Evolutionary conservation across 371 early-diverging fungal genomes (phyloP).

Genomic region (Mortierella sp.): DNA sequence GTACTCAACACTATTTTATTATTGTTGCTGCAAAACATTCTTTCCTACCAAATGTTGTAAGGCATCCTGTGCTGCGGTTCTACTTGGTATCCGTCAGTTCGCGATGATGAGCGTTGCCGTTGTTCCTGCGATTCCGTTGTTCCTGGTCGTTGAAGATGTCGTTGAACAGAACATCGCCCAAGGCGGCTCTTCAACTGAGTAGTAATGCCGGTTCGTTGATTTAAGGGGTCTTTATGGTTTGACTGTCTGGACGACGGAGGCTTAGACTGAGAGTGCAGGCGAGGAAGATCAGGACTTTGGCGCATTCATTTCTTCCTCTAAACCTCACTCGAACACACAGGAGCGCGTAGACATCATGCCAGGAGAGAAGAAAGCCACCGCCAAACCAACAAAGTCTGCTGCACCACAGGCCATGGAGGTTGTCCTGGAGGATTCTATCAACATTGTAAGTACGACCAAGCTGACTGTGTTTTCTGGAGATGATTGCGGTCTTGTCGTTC

Average conservation of each 20-base stretch:
- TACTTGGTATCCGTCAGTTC: neutral
- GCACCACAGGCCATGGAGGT: constrained; percentile 28
- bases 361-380: constrained; percentile 31
- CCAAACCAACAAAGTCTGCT: constrained; percentile 38
- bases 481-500: neutral
- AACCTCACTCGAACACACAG: neutral
- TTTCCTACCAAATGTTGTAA: constrained; percentile 68
- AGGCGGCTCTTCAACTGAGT: neutral
- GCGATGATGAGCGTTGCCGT: neutral
- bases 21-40: neutral
- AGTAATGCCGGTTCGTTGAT: neutral
- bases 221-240: neutral
- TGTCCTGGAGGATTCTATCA: constrained; percentile 51
- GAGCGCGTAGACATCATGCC: constrained; percentile 36
- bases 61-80: constrained; percentile 52
- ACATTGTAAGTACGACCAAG: constrained; percentile 31
- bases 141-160: neutral
- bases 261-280: neutral
- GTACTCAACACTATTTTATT: neutral
- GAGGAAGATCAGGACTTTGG: neutral
- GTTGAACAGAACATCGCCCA: neutral
- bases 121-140: neutral
- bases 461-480: neutral
- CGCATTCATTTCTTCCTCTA: neutral
- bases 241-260: neutral